Percentiles rank a stretch among this genome's conserved stretches.
Conservation (phyloP, 495 filamentous ascomycete genomes). For the Thermothielavioides terrestris region DNA sequence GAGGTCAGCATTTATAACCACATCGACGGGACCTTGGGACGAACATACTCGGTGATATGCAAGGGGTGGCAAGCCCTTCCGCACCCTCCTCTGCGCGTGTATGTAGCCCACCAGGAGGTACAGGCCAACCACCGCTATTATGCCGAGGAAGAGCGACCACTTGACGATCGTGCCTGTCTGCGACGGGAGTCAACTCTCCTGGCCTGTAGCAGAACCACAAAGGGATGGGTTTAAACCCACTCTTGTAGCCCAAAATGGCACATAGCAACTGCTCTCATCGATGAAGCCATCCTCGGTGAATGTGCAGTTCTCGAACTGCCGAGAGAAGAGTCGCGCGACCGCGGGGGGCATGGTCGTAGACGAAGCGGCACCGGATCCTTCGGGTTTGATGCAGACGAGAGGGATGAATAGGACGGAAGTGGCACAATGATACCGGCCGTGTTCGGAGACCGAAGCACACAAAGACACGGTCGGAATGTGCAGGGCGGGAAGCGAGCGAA, state of each 20-base stretch:
- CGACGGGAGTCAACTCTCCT: background rate
- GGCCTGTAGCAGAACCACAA: background rate
- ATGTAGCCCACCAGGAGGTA: slow-evolving; percentile 52
- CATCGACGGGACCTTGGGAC: background rate
- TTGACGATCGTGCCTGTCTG: slow-evolving; percentile 56
- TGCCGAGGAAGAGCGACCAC: slow-evolving; percentile 56
- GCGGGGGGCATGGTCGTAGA: slow-evolving; percentile 8
- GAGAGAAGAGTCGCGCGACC: background rate
- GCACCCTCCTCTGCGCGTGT: slow-evolving; percentile 58
- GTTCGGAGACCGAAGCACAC: too few relatives aligned
- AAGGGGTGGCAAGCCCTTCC: slow-evolving; percentile 51
- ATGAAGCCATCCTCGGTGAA: slow-evolving; percentile 21
- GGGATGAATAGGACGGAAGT: background rate
- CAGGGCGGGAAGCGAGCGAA: background rate
- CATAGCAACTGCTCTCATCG: slow-evolving; percentile 27
- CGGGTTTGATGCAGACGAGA: background rate
- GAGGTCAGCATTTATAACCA: background rate
- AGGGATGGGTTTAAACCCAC: slow-evolving; percentile 22
- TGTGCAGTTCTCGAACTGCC: slow-evolving; percentile 13
- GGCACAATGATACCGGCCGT: background rate
- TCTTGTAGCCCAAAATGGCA: slow-evolving; percentile 41
- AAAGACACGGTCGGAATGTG: background rate
- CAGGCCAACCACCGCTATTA: slow-evolving; percentile 42
- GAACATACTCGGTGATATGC: slow-evolving; percentile 58
- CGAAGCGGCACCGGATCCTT: background rate